Evolutionary conservation across 768 basidiomycete genomes (phyloP), one percentile per base, ranked within the genome.

Genomic region (Tephrocybe rancida): DNA sequence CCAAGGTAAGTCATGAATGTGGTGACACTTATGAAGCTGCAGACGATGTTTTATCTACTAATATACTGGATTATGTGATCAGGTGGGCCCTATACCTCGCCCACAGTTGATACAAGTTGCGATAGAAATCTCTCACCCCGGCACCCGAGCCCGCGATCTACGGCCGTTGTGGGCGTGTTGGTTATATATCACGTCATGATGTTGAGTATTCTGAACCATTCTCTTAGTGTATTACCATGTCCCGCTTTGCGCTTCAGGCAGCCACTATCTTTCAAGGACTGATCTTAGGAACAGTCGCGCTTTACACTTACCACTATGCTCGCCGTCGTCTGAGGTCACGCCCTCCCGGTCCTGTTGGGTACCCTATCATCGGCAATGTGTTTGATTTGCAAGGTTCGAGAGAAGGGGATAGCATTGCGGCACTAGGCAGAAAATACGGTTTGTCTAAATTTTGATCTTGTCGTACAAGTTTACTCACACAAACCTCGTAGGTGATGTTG

Each of bases 341-440:
- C 24, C 59, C 56, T 18, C 56, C 56, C 9, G 56, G 56, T 7
- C 56, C 56, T 8, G 8, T 50, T 0, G 56, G 56, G 41, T 44
- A 49, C 30, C 56, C 56, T 1, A 45, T 57, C 19, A 42, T 57
- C 18, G 52, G 56, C 5, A 57, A 57, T 29, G 43, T 50, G 3
- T 44, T 53, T n/a, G 56, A 57, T 18, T 24, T 57, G 19, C 56
- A 53, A 43, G 38, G 44, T 16, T 57, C 56, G 0, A 44, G 48
- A 10, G 43, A 57, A 27, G 49, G 51, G 8, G 37, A 50, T 10
- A 50, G 47, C 19, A 53, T 57, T 3, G 47, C 32, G 2, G 52
- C 51, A n/a, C 32, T 61, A 21, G 37, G 47, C 0, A 53, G 47
- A 22, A 24, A 53, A 49, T 57, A 53, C 38, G 47, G 56, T 50